Base-by-base conservation (phyloP, 768 basidiomycete genomes). In the Termitomyces sp. region DNA sequence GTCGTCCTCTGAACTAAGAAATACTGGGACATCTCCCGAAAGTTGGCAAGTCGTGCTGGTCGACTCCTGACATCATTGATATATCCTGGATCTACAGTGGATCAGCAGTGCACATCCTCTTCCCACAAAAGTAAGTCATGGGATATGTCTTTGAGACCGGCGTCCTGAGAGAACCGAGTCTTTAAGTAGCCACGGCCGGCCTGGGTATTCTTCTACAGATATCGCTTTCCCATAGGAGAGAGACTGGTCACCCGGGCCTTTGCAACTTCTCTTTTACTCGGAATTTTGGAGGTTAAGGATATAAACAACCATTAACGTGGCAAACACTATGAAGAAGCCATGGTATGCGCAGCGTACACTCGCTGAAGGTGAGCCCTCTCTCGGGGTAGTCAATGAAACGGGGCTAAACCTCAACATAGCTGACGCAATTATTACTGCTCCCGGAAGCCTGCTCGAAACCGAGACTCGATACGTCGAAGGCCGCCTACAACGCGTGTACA, bases 401-500 rank as follows among this genome's bases (percentile, higher is more conserved):
- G 7, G 26, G 21, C 47, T 41, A 10, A 31, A 35, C 10, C 54
- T 49, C 30, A 9, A 10, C 19, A 28, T 57, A 75, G 75, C 59
- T 42, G 63, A 73, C 26, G 70, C 67, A 12, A 71, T 77, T 46
- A 65, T 79, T 8, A 67, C 67, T 38, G 74, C 68, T 19, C 75
- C 75, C 14, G 76, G 75, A 46, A 70, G 64, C 35, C 59, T 71
- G 3, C 75, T 73, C 53, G 81, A 81, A 60, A 57, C 72, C 33
- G 76, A 82, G 65, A 71, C 69, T 4, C 64, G 67, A 23, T 56
- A 76, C 12, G 68, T 84, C 46, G 73, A 80, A 53, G 79, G 78
- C 2, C 68, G 71, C 8, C 57, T 78, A 14, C 70, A 76, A 50
- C 74, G 76, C 14, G 77, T 78, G 4, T 85, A 81, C 69, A 82